Evolutionary conservation across 2,329 filamentous ascomycete genomes (phyloP).

Genomic region (Alternaria incomplexa): DNA sequence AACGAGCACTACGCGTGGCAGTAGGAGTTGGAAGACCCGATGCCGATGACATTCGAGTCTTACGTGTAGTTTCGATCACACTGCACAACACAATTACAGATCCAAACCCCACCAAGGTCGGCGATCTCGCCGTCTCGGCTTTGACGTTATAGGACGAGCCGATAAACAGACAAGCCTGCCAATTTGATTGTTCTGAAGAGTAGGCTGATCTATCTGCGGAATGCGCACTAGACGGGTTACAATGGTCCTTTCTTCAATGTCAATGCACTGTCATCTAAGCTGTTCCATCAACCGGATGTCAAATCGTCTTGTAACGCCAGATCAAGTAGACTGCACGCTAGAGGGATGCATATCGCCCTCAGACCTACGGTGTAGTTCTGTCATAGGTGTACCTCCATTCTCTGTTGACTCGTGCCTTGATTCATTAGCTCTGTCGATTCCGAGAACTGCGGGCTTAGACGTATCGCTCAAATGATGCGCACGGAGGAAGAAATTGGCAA

Average conservation of each 20-base stretch:
- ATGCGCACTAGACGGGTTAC: too few relatives aligned
- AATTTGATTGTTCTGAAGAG: too few relatives aligned
- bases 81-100: too few relatives aligned
- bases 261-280: neutral
- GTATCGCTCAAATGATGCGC: conserved; percentile 12
- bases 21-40: conserved; percentile 3
- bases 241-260: too few relatives aligned
- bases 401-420: neutral
- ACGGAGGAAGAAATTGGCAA: conserved; percentile 12
- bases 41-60: neutral
- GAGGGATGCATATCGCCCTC: neutral
- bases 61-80: neutral
- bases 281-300: neutral
- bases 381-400: neutral
- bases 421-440: neutral
- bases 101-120: too few relatives aligned
- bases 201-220: too few relatives aligned
- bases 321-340: neutral
- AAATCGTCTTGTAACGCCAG: neutral
- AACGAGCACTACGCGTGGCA: conserved; percentile 45
- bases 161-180: too few relatives aligned
- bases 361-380: neutral
- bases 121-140: too few relatives aligned
- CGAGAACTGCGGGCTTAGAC: conserved; percentile 6
- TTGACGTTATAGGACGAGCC: too few relatives aligned